A percentile compares a stretch with the other conserved stretches of the same genome.
These are phyloP conservation scores for California macrophylla DNA, from an alignment of 441 rosid genomes.

Conservation along the genomic window DNA sequence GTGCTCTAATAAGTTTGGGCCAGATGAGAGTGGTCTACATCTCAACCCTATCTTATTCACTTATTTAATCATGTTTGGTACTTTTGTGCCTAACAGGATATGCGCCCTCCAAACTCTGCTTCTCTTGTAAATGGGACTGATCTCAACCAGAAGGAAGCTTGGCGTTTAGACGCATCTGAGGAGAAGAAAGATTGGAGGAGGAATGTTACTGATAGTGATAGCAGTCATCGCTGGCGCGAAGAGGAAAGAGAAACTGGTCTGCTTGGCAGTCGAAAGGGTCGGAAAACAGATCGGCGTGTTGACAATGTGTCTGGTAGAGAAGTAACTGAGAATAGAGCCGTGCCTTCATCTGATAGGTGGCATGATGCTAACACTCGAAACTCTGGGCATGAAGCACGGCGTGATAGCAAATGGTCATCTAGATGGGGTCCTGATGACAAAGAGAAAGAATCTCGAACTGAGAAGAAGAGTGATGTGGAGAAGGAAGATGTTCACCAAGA, in stretches of 20 bases:
- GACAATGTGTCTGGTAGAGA: conserved; percentile 48
- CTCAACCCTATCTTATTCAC: background rate
- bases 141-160: conserved; percentile 54
- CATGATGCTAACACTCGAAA: conserved; percentile 40
- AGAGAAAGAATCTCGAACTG: conserved; percentile 63
- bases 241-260: conserved; percentile 94
- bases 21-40: background rate
- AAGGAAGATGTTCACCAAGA: conserved; percentile 55
- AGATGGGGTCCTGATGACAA: conserved; percentile 99
- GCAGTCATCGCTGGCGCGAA: conserved; percentile 79
- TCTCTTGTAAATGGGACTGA: conserved; percentile 50
- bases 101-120: conserved; percentile 42
- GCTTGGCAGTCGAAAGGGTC: conserved; percentile 63
- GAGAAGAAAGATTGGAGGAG: conserved; percentile 85
- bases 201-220: conserved; percentile 44
- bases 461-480: conserved; percentile 54
- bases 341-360: conserved; percentile 61
- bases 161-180: conserved; percentile 77
- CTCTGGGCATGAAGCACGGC: conserved; percentile 44
- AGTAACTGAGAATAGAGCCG: conserved; percentile 39
- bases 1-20: background rate
- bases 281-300: conserved; percentile 63
- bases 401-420: conserved; percentile 94
- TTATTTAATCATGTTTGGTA: background rate
- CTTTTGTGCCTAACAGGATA: conserved; percentile 37